A percentile compares a stretch with the other conserved stretches of the same genome.
Evolutionary conservation across 352 stramenopile species (phyloP).

Genomic region (Phytophthora macrochlamydospora): DNA sequence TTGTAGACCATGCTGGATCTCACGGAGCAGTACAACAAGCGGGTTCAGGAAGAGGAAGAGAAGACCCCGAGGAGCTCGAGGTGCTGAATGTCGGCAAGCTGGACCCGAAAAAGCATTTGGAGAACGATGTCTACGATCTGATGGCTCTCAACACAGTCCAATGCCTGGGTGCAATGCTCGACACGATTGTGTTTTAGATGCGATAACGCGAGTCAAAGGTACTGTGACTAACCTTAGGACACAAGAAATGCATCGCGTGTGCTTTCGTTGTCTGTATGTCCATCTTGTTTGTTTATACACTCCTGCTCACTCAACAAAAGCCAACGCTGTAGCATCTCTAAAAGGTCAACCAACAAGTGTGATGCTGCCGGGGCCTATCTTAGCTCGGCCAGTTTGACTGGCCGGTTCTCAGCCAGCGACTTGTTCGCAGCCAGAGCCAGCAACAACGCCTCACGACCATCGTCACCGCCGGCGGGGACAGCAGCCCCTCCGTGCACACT

Average conservation of each 20-base stretch:
- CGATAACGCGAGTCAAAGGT: conserved; percentile 7
- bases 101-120: conserved; percentile 94
- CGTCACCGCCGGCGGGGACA: conserved; percentile 59
- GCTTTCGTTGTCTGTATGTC: conserved; percentile 15
- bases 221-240: conserved; percentile 17
- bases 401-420: conserved; percentile 71
- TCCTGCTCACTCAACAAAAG: conserved; percentile 21
- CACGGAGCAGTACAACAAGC: conserved; percentile 97
- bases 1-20: conserved; percentile 92
- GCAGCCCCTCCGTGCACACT: conserved; percentile 48
- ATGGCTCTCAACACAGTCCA: conserved; percentile 99
- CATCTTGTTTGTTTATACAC: conserved; percentile 19
- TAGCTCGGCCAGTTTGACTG: conserved; percentile 66
- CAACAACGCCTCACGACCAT: conserved; percentile 70
- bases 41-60: conserved; percentile 95
- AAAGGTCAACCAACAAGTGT: conserved; percentile 17
- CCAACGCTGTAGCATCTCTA: conserved; percentile 22
- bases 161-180: conserved; percentile 97
- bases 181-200: conserved; percentile 98
- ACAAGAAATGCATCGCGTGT: conserved; percentile 23
- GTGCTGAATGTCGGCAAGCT: conserved; percentile 98
- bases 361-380: conserved; percentile 26
- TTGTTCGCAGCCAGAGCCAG: conserved; percentile 72
- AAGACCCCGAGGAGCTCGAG: conserved; percentile 97
- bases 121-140: conserved; percentile 95